These are phyloP conservation scores for Rhizopogon vulgaris DNA, from an alignment of 768 basidiomycete genomes.

Conservation along the genomic window DNA sequence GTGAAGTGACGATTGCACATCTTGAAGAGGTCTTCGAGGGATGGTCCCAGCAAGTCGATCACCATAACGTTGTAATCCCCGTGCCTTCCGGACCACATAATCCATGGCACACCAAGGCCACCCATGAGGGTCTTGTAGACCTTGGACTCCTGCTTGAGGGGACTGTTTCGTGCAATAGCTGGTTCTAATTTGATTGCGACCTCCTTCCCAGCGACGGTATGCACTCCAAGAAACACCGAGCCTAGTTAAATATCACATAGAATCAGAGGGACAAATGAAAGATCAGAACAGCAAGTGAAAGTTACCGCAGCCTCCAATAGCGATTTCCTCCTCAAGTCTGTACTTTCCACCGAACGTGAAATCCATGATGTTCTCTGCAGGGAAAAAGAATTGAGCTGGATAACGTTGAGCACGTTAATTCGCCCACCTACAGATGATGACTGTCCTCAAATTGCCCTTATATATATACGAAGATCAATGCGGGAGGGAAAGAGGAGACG, in stretches of 20 bases:
- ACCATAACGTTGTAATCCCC: slow-evolving; percentile 98
- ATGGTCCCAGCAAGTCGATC: slow-evolving; percentile 92
- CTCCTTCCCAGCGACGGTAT: slow-evolving; percentile 76
- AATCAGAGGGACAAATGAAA: neutral
- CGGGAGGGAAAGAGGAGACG: slow-evolving; percentile 1
- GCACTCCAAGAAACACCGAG: slow-evolving; percentile 72
- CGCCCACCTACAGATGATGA: neutral
- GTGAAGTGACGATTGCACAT: slow-evolving; percentile 89
- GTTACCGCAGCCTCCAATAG: slow-evolving; percentile 71
- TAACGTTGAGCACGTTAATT: neutral
- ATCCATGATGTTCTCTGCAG: slow-evolving; percentile 17
- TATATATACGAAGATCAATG: neutral
- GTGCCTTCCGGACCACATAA: slow-evolving; percentile 87
- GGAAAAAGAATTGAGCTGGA: neutral
- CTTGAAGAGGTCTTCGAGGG: slow-evolving; percentile 82
- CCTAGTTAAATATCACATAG: slow-evolving; percentile 34
- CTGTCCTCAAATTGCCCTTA: neutral
- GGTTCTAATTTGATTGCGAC: slow-evolving; percentile 83
- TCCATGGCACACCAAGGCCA: slow-evolving; percentile 84
- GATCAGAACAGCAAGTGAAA: neutral
- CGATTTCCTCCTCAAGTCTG: slow-evolving; percentile 73
- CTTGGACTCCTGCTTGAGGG: slow-evolving; percentile 83
- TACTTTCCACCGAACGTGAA: slow-evolving; percentile 69
- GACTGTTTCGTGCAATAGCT: slow-evolving; percentile 48
- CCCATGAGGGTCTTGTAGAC: slow-evolving; percentile 91